Evolutionary conservation across 2,329 filamentous ascomycete species (phyloP).

Genomic region (Colletotrichum sp.): DNA sequence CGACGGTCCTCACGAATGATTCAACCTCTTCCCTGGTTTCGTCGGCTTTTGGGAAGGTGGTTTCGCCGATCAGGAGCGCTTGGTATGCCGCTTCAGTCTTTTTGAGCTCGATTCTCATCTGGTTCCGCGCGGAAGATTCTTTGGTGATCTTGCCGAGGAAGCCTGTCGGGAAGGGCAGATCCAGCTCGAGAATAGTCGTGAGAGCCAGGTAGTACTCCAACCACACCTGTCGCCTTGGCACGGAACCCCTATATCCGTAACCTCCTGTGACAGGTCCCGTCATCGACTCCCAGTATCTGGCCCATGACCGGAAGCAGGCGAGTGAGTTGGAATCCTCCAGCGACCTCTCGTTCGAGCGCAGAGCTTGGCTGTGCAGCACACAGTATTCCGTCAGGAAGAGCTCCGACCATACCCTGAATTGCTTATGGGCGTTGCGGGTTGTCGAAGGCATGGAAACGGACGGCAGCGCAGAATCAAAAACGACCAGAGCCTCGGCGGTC

Average conservation of each 20-base stretch:
- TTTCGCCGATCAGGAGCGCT: slow-evolving; percentile 75
- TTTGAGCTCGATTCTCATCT: slow-evolving; percentile 78
- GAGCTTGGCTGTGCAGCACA: slow-evolving; percentile 67
- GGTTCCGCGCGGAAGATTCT: slow-evolving; percentile 60
- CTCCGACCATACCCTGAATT: slow-evolving; percentile 80
- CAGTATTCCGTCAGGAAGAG: slow-evolving; percentile 77
- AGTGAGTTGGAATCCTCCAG: slow-evolving; percentile 58
- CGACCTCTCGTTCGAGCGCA: slow-evolving; percentile 54
- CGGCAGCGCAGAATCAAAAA: slow-evolving; percentile 69
- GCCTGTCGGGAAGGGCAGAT: slow-evolving; percentile 62
- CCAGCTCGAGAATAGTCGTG: slow-evolving; percentile 74
- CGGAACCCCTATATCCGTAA: slow-evolving; percentile 61
- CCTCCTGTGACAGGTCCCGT: slow-evolving; percentile 54
- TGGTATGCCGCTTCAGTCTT: slow-evolving; percentile 82
- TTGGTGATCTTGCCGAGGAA: slow-evolving; percentile 40
- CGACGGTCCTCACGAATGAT: slow-evolving; percentile 76
- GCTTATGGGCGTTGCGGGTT: slow-evolving; percentile 59
- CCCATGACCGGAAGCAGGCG: slow-evolving; percentile 69
- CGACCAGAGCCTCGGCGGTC: slow-evolving; percentile 63
- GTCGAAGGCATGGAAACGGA: slow-evolving; percentile 61
- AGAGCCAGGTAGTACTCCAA: slow-evolving; percentile 82
- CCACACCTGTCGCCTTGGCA: slow-evolving; percentile 76
- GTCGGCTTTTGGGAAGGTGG: slow-evolving; percentile 82
- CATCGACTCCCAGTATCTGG: slow-evolving; percentile 67
- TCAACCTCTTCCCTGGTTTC: slow-evolving; percentile 82